Percentiles rank a stretch among this genome's conserved stretches.
Conservation (phyloP, 192 early-diverging fungal species). For the Backusella westeae region DNA sequence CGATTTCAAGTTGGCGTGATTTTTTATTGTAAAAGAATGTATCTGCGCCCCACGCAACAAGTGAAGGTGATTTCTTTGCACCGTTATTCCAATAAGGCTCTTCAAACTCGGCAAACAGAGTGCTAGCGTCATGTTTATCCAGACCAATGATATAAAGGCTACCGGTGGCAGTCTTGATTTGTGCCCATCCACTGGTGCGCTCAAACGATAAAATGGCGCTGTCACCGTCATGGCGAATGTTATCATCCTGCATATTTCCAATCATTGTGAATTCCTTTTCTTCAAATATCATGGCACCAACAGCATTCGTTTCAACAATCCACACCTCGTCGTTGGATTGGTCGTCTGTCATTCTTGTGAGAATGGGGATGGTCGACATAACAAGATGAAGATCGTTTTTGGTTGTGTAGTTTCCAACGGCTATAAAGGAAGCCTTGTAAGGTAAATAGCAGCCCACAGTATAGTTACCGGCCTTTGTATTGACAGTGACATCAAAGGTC, state of each 20-base stretch:
- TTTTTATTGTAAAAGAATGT: constrained; percentile 35
- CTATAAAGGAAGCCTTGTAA: constrained; percentile 65
- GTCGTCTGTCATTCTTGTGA: constrained; percentile 15
- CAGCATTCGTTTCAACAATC: constrained; percentile 54
- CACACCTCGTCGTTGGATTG: constrained; percentile 53
- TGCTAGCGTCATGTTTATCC: constrained; percentile 26
- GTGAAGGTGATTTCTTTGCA: constrained; percentile 22
- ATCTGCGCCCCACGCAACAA: constrained; percentile 55
- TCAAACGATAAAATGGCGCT: constrained; percentile 37
- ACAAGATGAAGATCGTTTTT: constrained; percentile 51
- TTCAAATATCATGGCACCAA: constrained; percentile 63
- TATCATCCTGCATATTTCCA: constrained; percentile 32
- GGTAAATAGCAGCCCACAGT: constrained; percentile 37
- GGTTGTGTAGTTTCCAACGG: constrained; percentile 56
- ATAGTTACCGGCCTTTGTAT: neutral
- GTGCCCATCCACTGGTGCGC: constrained; percentile 35
- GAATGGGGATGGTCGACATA: constrained; percentile 58
- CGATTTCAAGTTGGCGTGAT: constrained; percentile 18
- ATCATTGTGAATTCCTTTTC: constrained; percentile 37
- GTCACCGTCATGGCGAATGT: constrained; percentile 14
- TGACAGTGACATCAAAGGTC: constrained; percentile 40
- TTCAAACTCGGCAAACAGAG: constrained; percentile 51
- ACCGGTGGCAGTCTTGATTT: constrained; percentile 8
- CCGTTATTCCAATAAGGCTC: constrained; percentile 36
- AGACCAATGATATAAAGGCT: constrained; percentile 37